Base-by-base conservation (phyloP, 2,329 filamentous ascomycete genomes). In the Neonectria magnoliae region DNA sequence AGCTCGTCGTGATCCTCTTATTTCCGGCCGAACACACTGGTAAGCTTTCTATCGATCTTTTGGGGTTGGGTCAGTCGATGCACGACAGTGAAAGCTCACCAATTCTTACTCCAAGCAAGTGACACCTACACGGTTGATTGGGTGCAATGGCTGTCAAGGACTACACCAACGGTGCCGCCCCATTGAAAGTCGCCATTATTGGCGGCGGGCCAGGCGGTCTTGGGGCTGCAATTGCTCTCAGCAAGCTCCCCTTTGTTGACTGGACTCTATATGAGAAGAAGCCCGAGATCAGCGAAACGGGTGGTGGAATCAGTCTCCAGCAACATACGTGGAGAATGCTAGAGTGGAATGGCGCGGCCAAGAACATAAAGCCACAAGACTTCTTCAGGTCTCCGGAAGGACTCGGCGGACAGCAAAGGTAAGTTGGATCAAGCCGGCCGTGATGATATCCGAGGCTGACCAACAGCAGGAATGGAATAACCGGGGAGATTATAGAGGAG, bases 231-330 rank as follows among this genome's bases (percentile, higher is more conserved):
- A 79, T 79, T 48, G 75, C 75, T 14, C 69, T 79, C 11, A 66
- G 67, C 10, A 72, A 70, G 38, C 59, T 75, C 1, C 63, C 73
- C 2, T 71, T 76, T 11, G 71, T 79, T n/a, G 73, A 77, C 16
- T 78, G 76, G 69, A 71, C 68, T 4, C 54, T 79, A 4, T 79
- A 79, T 58, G 77, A 79, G 60, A 79, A 79, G 68, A 78, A 78
- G 51, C 56, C 72, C 5, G 68, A 75, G 27, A 76, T 80, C 58
- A 79, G 78, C 20, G 78, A 80, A 57, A 78, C 76, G 0, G 77
- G 78, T 7, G 77, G 76, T 5, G 78, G 78, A n/a, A 79, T 80
- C 53, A 78, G 74, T 29, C 59, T 80, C 5, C 77, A 79, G 45
- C 70, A 64, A 1, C 72, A 79, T 44, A 80, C 78, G 1, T 80